Percentiles rank a stretch among this genome's conserved stretches.
Evolutionary conservation across 164 flowering plant species (phyloP).

Genomic region (Nymphaea colorata): DNA sequence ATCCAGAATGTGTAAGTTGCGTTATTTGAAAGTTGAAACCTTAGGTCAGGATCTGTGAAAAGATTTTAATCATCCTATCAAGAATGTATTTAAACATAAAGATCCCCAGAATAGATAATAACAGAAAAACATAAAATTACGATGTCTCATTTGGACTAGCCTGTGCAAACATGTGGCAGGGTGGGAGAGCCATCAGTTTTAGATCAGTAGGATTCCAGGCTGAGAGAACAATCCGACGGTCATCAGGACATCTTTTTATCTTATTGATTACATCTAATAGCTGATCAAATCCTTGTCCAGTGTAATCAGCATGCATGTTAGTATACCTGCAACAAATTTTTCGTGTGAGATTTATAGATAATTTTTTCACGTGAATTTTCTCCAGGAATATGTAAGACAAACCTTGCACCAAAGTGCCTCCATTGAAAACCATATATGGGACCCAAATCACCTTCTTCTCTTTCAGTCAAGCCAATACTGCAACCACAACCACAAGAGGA

Average conservation of each 20-base stretch:
- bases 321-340: conserved; percentile 44
- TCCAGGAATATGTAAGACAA: not conserved
- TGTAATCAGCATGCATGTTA: conserved; percentile 86
- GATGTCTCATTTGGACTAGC: conserved; percentile 16
- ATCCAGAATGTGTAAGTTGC: too few species aligned
- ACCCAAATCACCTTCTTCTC: conserved; percentile 95
- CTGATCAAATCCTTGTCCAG: conserved; percentile 95
- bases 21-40: too few species aligned
- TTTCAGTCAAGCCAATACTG: conserved; percentile 64
- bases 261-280: conserved; percentile 73
- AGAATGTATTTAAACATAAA: too few species aligned
- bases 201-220: conserved; percentile 98
- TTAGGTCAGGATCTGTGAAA: too few species aligned
- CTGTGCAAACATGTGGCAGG: conserved; percentile 97
- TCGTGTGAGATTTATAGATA: too few species aligned
- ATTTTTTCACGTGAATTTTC: too few species aligned
- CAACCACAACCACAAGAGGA: not conserved
- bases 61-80: too few species aligned
- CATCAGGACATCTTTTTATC: conserved; percentile 69
- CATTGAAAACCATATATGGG: conserved; percentile 97
- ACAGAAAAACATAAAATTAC: too few species aligned
- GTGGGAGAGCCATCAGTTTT: conserved; percentile 90
- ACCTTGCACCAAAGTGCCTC: conserved; percentile 98
- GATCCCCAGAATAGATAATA: too few species aligned
- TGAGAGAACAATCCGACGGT: conserved; percentile 74